Percentiles rank a stretch among this genome's conserved stretches.
Evolutionary conservation across 108 stramenopile genomes (phyloP).

Genomic region (Aurantiochytrium sp.): DNA sequence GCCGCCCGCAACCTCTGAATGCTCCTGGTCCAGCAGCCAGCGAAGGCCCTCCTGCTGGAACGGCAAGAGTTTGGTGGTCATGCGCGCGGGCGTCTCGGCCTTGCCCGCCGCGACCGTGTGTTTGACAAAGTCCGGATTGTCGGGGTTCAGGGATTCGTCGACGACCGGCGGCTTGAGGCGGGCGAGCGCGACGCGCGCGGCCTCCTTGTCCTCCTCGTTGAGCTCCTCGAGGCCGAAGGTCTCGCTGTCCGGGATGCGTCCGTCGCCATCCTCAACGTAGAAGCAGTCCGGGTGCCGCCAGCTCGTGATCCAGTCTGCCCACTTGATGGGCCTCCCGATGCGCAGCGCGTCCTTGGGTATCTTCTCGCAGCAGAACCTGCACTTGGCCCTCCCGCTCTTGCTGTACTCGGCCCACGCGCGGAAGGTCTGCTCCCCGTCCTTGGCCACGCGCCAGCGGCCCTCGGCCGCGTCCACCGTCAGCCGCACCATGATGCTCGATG

Average conservation of each 20-base stretch:
- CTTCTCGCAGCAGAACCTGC: conserved; percentile 21
- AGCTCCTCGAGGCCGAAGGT: conserved; percentile 62
- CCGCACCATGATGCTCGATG: neutral
- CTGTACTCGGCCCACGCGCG: neutral
- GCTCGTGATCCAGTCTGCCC: neutral
- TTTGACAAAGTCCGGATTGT: conserved; percentile 83
- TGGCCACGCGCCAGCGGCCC: neutral
- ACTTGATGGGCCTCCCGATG: neutral
- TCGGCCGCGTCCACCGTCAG: neutral
- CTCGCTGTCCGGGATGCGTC: conserved; percentile 51
- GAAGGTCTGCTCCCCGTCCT: neutral
- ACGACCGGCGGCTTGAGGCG: conserved; percentile 54
- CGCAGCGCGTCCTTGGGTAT: conserved; percentile 4
- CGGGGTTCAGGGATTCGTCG: conserved; percentile 67
- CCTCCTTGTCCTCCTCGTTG: conserved; percentile 52
- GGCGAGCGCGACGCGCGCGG: conserved; percentile 54
- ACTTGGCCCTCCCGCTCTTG: neutral
- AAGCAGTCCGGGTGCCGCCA: conserved; percentile 28
- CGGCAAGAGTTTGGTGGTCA: conserved; percentile 75
- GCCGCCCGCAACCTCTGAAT: conserved; percentile 68
- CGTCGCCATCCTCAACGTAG: conserved; percentile 65
- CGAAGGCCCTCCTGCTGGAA: conserved; percentile 90
- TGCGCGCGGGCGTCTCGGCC: conserved; percentile 63
- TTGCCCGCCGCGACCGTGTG: conserved; percentile 71
- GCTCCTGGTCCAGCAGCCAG: conserved; percentile 87